Evolutionary conservation across 73 alveolate genomes (phyloP), one percentile per base, ranked within the genome.

Genomic region (Uronychia setigera): DNA sequence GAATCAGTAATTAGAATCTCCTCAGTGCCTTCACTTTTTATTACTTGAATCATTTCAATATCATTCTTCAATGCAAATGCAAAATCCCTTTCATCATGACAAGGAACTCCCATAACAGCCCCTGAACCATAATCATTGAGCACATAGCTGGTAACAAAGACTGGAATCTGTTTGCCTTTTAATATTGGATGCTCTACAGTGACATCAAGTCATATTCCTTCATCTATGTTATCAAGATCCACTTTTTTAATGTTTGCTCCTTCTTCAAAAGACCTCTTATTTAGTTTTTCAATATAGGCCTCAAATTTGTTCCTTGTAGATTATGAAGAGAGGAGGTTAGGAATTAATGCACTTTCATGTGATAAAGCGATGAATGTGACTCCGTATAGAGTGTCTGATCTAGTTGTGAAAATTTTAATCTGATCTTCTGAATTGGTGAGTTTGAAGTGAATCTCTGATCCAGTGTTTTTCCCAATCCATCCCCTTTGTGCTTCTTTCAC

Each of bases 391-490:
- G 94, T 85, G 31, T 93, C 97, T 31, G 91, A 74, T 0, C 95
- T 60, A 0, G 96, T 93, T 0, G 97, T 93, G 74, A 85, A 93
- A 1, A 91, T 87, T 35, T 79, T 75, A 11, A 60, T 32, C 0
- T 77, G 60, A 26, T 74, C 74, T 34, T 84, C 67, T 78, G 35
- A 0, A 33, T 79, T 58, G 29, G 33, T 81, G 0, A 80, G 33
- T 27, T 32, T 79, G 80, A 93, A 91, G 32, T 76, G 58, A 0
- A 93, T 77, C 29, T 79, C 59, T 0, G 87, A 74, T 27, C 97
- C 97, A 30, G 81, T 59, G 32, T 91, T 77, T 33, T 80, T 87
- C 60, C 98, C 98, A 32, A 93, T 93, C 98, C 98, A 93, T 30
- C 95, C 92, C 46, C 91, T 88, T 74, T 93, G 93, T 75, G 87